Conservation (phyloP, 768 basidiomycete genomes). For the Pulveroboletus sp. region DNA sequence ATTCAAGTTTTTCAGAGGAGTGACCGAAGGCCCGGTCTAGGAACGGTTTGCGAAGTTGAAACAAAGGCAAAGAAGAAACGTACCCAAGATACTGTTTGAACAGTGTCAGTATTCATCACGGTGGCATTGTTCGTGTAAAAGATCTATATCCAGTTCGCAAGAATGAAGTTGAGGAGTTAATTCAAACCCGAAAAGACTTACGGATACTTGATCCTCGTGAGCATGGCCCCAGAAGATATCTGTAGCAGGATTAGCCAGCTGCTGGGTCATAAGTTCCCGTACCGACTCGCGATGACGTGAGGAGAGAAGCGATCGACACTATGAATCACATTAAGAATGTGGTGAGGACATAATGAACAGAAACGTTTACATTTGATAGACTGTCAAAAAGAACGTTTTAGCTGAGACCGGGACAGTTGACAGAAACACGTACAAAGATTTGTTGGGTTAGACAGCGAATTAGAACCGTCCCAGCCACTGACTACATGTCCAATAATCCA, state of each 20-base stretch:
- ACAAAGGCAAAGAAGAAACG: constrained; percentile 11
- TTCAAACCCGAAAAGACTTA: constrained; percentile 24
- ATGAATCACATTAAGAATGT: not conserved
- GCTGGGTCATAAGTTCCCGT: not conserved
- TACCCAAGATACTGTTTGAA: constrained; percentile 51
- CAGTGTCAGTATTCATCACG: constrained; percentile 48
- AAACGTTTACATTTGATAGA: constrained; percentile 43
- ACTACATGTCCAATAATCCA: constrained; percentile 57
- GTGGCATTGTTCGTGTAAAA: constrained; percentile 73
- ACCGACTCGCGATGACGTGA: constrained; percentile 70
- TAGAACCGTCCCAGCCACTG: constrained; percentile 67
- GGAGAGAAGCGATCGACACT: constrained; percentile 77
- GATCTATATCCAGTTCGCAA: constrained; percentile 38
- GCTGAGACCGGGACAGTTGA: not conserved
- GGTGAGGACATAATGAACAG: not conserved
- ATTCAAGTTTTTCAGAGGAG: constrained; percentile 67
- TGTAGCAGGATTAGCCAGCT: constrained; percentile 22
- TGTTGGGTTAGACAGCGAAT: constrained; percentile 59
- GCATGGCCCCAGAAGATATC: constrained; percentile 79
- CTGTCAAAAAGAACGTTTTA: constrained; percentile 20
- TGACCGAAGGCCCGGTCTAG: constrained; percentile 66
- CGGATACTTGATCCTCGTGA: constrained; percentile 68
- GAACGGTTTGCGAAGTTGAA: constrained; percentile 7
- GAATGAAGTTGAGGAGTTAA: not conserved
- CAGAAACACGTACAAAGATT: constrained; percentile 53